These are phyloP conservation scores for Chrysosporium queenslandicum DNA, from an alignment of 2,329 filamentous ascomycete species.

Conservation along the genomic window DNA sequence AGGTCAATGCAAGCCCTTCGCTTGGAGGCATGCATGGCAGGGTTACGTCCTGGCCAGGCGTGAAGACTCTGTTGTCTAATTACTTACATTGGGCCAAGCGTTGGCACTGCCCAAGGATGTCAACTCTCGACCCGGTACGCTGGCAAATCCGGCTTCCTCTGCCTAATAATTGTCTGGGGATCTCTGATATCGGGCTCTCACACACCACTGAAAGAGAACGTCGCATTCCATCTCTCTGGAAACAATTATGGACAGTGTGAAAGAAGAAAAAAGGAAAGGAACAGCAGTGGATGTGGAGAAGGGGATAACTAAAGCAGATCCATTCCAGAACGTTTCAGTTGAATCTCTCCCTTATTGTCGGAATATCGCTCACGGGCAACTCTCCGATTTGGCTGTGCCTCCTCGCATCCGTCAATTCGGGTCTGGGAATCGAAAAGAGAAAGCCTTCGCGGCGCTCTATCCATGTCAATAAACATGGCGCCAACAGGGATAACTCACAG, in stretches of 20 bases:
- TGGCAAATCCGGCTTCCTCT: neutral
- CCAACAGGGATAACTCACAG: neutral
- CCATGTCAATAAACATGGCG: neutral
- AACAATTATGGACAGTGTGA: too few species aligned
- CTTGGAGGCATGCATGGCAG: neutral
- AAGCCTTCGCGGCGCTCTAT: neutral
- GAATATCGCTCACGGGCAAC: neutral
- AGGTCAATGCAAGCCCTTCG: neutral
- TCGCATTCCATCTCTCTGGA: too few species aligned
- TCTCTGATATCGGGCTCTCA: neutral
- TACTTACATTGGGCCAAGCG: neutral
- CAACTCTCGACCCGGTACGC: neutral
- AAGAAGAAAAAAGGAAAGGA: too few species aligned
- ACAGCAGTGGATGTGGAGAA: neutral
- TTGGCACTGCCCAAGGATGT: neutral
- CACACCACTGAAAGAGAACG: too few species aligned
- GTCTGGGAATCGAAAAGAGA: neutral
- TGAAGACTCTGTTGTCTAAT: neutral
- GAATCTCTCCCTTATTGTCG: neutral
- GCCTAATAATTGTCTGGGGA: neutral
- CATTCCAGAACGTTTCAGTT: neutral
- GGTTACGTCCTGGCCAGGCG: neutral
- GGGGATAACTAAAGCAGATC: neutral
- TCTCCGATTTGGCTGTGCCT: neutral
- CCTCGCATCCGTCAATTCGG: neutral